Conservation (phyloP, 129 eudicot species). For the Escallonia rubra region DNA sequence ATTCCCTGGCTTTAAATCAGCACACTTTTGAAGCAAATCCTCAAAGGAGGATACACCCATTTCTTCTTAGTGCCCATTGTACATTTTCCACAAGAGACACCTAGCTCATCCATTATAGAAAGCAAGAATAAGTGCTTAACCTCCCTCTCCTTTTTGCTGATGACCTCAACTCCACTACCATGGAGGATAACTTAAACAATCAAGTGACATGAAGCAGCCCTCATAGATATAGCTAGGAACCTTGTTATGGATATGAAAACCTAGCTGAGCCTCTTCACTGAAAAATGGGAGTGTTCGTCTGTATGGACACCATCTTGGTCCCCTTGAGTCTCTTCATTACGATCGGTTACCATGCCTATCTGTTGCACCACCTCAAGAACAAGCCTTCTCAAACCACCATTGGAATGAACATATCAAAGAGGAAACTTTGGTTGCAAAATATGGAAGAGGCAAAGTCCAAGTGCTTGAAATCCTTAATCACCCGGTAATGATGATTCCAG, state of each 20-base stretch:
- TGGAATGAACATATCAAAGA: slow-evolving; percentile 55
- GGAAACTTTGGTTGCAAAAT: slow-evolving; percentile 58
- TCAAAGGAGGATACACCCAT: too few species aligned
- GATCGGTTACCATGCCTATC: slow-evolving; percentile 83
- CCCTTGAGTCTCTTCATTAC: slow-evolving; percentile 76
- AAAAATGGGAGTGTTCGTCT: slow-evolving; percentile 32
- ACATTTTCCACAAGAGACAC: too few species aligned
- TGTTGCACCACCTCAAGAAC: slow-evolving; percentile 64
- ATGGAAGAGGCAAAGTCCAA: slow-evolving; percentile 44
- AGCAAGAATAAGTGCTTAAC: too few species aligned
- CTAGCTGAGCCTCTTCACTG: background rate
- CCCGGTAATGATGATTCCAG: too few species aligned
- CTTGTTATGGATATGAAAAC: too few species aligned
- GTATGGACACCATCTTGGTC: slow-evolving; percentile 65
- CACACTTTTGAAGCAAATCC: too few species aligned
- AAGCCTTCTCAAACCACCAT: slow-evolving; percentile 58
- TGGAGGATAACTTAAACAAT: background rate
- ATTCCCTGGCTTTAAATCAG: too few species aligned
- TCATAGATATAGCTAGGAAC: too few species aligned
- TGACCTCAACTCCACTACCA: slow-evolving; percentile 10
- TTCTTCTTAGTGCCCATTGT: too few species aligned
- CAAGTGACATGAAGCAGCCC: too few species aligned
- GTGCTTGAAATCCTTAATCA: background rate
- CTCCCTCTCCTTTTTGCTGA: background rate
- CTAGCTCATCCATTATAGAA: too few species aligned